Evolutionary conservation across 148 eudicot species (phyloP), one percentile per base, ranked within the genome.

Genomic region (Spergularia bocconei): DNA sequence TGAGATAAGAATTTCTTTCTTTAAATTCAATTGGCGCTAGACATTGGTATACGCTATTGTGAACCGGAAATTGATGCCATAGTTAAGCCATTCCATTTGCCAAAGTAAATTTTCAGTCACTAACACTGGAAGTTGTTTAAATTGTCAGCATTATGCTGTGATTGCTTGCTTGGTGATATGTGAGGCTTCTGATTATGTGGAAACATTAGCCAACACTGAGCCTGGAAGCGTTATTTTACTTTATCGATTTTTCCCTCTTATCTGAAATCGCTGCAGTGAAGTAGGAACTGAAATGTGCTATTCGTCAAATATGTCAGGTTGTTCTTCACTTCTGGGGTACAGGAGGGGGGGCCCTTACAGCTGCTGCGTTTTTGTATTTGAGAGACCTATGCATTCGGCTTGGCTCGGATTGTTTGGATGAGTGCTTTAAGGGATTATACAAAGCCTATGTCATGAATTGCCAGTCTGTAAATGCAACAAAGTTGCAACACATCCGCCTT

Each of bases 251-350:
- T 13, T 50, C 23, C 2, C 53, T 19, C 33, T 8, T 10, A 7
- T 65, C 51, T 38, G 69, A 39, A 36, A 14, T 65, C 41, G 51
- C 10, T 65, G 16, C n/a, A 0, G 14, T 23, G 72, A 69, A 50
- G 65, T 13, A 36, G 66, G 16, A 44, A 60, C 15, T n/a, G 77
- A 44, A 50, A 56, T 7, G 21, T 21, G 48, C 44, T 55, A 17
- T 66, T 74, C 79, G 69, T 70, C 67, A 77, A 59, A 69, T 52
- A 77, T 84, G 75, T 80, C 89, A 95, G 99, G 97, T 84, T 76
- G 92, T 80, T 76, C 84, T 96, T 79, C 99, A 96, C 72, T 92
- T 89, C 81, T 96, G 99, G 99, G 96, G 97, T 60, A 87, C 95
- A 57, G 98, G 99, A 66, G 89, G 89, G 72, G 97, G 91, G 71